These are phyloP conservation scores for Aechmea fasciata DNA, from an alignment of 176 grass and related monocot genomes.

Conservation along the genomic window DNA sequence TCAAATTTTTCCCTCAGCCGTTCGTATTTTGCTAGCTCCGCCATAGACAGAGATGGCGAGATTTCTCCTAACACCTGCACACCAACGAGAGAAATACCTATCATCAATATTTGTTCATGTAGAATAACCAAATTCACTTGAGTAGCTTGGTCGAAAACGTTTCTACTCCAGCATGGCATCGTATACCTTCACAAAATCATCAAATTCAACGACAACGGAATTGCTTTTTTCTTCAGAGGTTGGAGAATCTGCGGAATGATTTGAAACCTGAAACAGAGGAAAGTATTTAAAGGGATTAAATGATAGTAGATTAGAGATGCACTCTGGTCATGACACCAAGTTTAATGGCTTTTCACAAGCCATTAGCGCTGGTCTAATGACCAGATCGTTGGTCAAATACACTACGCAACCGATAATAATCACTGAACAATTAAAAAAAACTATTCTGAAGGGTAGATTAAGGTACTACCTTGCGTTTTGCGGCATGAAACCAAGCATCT, in stretches of 20 bases:
- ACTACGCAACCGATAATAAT: not conserved
- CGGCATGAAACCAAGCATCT: conserved; percentile 97
- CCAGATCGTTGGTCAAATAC: no score
- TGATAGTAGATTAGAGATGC: not conserved
- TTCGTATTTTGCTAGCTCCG: conserved; percentile 54
- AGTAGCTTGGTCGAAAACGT: not conserved
- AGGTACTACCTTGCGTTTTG: conserved; percentile 50
- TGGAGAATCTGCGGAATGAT: conserved; percentile 26
- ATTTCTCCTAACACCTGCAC: conserved; percentile 58
- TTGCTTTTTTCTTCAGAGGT: conserved; percentile 39
- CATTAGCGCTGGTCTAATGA: not conserved
- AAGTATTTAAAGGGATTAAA: not conserved
- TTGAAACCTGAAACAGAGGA: conserved; percentile 19
- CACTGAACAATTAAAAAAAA: not conserved
- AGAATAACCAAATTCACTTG: not conserved
- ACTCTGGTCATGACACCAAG: not conserved
- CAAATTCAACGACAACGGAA: conserved; percentile 53
- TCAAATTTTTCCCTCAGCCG: conserved; percentile 56
- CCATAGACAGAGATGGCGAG: conserved; percentile 54
- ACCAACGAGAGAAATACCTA: conserved; percentile 8
- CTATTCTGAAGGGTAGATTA: not conserved
- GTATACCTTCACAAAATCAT: conserved; percentile 76
- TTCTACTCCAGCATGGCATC: not conserved
- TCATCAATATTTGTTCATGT: not conserved
- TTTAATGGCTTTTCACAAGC: not conserved